Evolutionary conservation across 352 stramenopile genomes (phyloP).

Genomic region (Pythium apleroticum): DNA sequence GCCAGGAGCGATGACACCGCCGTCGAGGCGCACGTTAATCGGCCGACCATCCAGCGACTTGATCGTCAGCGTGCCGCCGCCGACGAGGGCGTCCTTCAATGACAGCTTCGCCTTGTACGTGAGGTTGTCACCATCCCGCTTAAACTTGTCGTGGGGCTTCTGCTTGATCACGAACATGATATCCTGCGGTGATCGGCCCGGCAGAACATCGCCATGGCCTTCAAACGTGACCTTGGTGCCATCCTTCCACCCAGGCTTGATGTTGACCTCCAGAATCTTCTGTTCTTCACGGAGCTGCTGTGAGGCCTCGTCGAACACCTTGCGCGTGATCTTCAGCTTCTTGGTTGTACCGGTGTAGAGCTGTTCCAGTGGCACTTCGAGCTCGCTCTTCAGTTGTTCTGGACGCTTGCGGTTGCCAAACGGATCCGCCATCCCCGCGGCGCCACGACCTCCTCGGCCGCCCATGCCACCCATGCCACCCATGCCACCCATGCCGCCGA

Average conservation of each 20-base stretch:
- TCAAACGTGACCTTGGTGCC: conserved; percentile 97
- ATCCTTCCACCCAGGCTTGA: conserved; percentile 96
- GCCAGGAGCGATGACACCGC: conserved; percentile 89
- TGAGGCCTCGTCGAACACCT: conserved; percentile 71
- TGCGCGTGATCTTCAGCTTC: conserved; percentile 96
- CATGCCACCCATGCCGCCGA: conserved; percentile 53
- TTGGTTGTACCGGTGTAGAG: conserved; percentile 82
- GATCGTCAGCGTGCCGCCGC: conserved; percentile 88
- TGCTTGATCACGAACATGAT: conserved; percentile 95
- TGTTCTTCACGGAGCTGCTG: conserved; percentile 94
- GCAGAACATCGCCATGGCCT: conserved; percentile 86
- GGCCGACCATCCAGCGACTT: conserved; percentile 93
- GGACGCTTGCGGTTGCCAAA: conserved; percentile 44
- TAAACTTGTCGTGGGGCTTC: conserved; percentile 90
- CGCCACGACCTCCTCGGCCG: conserved; percentile 5
- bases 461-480: conserved; percentile 35
- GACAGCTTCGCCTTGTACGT: conserved; percentile 94
- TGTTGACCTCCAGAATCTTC: conserved; percentile 93
- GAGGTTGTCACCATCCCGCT: conserved; percentile 94
- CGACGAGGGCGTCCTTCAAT: conserved; percentile 94
- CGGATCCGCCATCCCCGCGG: conserved; percentile 35
- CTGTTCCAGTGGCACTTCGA: conserved; percentile 93
- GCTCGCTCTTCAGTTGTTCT: conserved; percentile 72
- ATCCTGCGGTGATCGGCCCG: conserved; percentile 92
- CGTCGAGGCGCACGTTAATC: conserved; percentile 88